These are phyloP conservation scores for Theobroma cacao DNA, from an alignment of 345 rosid species.

Conservation along the genomic window DNA sequence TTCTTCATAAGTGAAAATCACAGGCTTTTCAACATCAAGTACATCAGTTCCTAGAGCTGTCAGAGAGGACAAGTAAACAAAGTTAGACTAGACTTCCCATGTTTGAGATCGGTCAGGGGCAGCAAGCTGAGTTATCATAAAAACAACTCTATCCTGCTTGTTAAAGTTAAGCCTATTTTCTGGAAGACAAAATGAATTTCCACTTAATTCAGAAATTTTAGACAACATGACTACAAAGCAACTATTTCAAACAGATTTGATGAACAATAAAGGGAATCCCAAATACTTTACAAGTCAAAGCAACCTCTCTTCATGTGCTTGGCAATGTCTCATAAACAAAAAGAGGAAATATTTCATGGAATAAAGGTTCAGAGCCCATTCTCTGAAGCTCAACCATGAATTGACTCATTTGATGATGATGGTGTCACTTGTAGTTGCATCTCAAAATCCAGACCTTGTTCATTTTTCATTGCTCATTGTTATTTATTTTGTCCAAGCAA, in stretches of 20 bases:
- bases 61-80: conserved; percentile 10
- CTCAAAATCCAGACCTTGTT: neutral
- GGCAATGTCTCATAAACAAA: neutral
- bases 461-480: too few relatives aligned
- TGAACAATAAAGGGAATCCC: neutral
- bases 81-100: conserved; percentile 14
- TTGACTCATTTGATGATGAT: neutral
- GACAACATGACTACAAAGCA: neutral
- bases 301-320: neutral
- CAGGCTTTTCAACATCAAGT: conserved; percentile 82
- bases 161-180: neutral
- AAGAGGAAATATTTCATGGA: neutral
- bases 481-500: neutral
- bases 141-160: neutral
- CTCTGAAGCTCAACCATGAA: neutral
- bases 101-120: neutral
- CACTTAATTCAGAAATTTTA: neutral
- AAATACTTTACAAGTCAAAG: neutral
- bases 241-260: neutral
- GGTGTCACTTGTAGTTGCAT: neutral
- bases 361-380: neutral
- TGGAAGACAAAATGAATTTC: neutral
- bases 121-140: neutral
- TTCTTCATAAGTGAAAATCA: conserved; percentile 77
- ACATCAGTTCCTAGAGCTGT: conserved; percentile 67